These are phyloP conservation scores for Sporothrix brunneoviolacea DNA, from an alignment of 2,329 filamentous ascomycete genomes.

Conservation along the genomic window DNA sequence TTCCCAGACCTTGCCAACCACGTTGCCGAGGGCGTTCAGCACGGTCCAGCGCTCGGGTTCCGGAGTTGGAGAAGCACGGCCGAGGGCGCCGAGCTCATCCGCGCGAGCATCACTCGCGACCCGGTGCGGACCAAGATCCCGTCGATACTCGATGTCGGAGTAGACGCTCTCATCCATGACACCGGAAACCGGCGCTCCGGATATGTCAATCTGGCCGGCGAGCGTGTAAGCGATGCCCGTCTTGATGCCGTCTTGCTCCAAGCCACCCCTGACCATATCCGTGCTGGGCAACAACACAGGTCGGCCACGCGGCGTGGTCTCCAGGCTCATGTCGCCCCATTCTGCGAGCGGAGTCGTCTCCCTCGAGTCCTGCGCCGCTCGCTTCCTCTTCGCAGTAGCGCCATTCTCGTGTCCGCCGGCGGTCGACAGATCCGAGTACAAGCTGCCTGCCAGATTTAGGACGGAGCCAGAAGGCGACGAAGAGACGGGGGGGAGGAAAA, in stretches of 20 bases:
- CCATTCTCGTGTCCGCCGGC: constrained; percentile 14
- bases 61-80: constrained; percentile 15
- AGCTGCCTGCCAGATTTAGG: constrained; percentile 28
- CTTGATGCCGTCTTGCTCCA: too few relatives aligned
- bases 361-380: constrained; percentile 24
- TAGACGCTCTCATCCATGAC: constrained; percentile 48
- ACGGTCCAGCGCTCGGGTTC: constrained; percentile 35
- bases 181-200: constrained; percentile 25
- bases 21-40: constrained; percentile 56
- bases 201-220: constrained; percentile 48
- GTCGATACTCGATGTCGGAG: constrained; percentile 51
- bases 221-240: constrained; percentile 42
- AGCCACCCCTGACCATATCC: too few relatives aligned
- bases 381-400: constrained; percentile 41
- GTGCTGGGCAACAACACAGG: neutral
- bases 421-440: constrained; percentile 30
- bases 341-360: constrained; percentile 30
- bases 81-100: too few relatives aligned
- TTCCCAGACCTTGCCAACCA: constrained; percentile 74
- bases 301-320: constrained; percentile 14
- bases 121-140: constrained; percentile 42
- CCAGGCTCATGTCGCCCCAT: constrained; percentile 26
- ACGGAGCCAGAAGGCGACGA: constrained; percentile 21
- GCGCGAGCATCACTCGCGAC: constrained; percentile 28
- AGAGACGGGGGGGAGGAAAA: constrained; percentile 28